Evolutionary conservation across 192 early-diverging fungal species (phyloP).

Genomic region (Haplosporangium gracile): DNA sequence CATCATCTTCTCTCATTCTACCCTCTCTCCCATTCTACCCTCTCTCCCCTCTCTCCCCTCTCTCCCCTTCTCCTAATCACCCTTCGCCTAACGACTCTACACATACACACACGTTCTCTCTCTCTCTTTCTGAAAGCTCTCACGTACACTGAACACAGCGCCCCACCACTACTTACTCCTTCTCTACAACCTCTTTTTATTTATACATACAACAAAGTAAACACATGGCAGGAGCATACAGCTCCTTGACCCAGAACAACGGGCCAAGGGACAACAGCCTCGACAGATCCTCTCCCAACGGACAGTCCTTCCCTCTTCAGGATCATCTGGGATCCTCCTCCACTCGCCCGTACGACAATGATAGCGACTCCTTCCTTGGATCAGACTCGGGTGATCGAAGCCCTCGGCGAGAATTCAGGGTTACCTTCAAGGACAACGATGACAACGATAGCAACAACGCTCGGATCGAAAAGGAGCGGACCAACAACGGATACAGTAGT

Average conservation of each 20-base stretch:
- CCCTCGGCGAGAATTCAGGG: neutral
- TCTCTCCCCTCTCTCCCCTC: neutral
- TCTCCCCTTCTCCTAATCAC: neutral
- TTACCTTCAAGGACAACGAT: neutral
- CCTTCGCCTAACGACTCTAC: neutral
- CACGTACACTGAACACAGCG: neutral
- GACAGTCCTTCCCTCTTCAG: conserved; percentile 11
- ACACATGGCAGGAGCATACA: conserved; percentile 23
- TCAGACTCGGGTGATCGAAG: neutral
- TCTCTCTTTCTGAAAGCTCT: neutral
- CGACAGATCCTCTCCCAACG: neutral
- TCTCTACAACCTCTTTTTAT: neutral
- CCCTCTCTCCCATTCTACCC: too few relatives aligned
- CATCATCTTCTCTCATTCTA: neutral
- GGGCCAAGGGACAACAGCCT: neutral
- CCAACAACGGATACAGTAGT: neutral
- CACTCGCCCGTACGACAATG: neutral
- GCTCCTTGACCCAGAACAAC: conserved; percentile 5
- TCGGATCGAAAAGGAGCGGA: neutral
- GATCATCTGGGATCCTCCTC: neutral
- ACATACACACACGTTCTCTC: neutral
- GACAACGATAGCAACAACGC: neutral
- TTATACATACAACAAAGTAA: neutral
- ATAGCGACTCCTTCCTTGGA: neutral
- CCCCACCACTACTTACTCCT: too few relatives aligned